A percentile compares a stretch with the other conserved stretches of the same genome.
phyloP scores from a whole-genome alignment of 2,329 filamentous ascomycete species.

The Botryotinia convoluta region DNA sequence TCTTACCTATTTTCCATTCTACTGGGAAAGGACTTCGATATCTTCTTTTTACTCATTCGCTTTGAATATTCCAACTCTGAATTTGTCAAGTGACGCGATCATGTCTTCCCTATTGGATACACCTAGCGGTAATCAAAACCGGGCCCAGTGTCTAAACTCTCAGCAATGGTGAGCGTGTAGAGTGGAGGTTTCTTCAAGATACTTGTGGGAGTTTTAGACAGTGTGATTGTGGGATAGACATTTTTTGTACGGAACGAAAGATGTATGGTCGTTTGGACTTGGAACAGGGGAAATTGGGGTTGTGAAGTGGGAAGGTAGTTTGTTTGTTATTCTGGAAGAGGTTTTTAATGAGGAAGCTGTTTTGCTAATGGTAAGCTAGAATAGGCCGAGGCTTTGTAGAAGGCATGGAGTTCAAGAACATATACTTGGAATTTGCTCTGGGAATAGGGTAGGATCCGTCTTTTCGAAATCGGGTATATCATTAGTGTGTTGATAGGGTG shows the following conservation, averaged over 20 bases:
- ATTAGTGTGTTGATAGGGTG: neutral
- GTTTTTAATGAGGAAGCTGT: neutral
- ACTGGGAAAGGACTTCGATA: neutral
- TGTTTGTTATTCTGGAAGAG: neutral
- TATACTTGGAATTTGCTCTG: too few species aligned
- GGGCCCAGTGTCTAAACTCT: accelerated
- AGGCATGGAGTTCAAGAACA: accelerated
- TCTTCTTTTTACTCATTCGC: neutral
- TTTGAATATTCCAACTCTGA: accelerated
- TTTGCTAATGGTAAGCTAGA: neutral
- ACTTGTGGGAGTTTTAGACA: neutral
- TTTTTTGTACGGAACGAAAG: neutral
- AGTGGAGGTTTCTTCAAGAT: neutral
- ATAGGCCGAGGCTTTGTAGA: neutral
- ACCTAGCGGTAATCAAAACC: neutral
- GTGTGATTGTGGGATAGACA: neutral
- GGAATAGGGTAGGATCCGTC: too few species aligned
- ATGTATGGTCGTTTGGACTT: neutral
- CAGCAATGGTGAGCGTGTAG: neutral
- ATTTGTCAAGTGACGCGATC: accelerated
- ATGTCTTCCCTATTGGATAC: neutral
- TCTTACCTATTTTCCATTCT: neutral
- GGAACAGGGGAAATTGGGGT: neutral
- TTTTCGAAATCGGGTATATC: too few species aligned
- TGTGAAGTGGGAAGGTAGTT: neutral